These are phyloP conservation scores for Pythium coloratum DNA, from an alignment of 352 stramenopile genomes.

Conservation along the genomic window DNA sequence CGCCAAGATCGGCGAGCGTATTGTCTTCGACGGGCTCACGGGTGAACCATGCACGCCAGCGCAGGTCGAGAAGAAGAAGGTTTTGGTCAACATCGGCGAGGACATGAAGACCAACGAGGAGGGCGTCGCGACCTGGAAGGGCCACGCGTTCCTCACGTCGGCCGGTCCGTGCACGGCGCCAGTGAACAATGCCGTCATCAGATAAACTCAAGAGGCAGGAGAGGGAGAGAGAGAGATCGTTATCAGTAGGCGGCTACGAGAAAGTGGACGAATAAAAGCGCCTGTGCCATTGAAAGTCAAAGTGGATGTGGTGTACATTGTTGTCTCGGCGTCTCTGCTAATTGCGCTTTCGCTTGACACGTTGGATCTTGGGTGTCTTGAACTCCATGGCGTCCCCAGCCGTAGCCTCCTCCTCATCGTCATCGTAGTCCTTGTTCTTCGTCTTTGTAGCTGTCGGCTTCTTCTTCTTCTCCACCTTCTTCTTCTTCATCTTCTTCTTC, in stretches of 20 bases:
- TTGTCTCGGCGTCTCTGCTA: background rate
- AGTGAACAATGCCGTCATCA: constrained; percentile 73
- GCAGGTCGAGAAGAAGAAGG: constrained; percentile 91
- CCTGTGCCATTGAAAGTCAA: background rate
- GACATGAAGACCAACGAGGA: constrained; percentile 82
- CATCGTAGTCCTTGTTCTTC: constrained; percentile 37
- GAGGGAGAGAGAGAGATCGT: background rate
- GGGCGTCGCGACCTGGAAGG: constrained; percentile 83
- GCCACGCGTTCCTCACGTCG: constrained; percentile 73
- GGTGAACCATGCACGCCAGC: constrained; percentile 78
- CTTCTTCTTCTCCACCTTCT: constrained; percentile 19
- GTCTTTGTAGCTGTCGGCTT: constrained; percentile 18
- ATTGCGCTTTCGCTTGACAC: constrained; percentile 32
- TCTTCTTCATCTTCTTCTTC: constrained; percentile 45
- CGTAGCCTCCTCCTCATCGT: constrained; percentile 22
- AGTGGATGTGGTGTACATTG: background rate
- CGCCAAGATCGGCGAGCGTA: constrained; percentile 72
- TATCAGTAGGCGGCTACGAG: background rate
- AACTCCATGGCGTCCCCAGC: constrained; percentile 20
- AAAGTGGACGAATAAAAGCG: background rate
- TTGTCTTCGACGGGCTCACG: constrained; percentile 64
- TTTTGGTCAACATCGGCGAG: constrained; percentile 70
- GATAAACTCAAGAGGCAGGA: constrained; percentile 40
- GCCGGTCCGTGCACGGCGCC: constrained; percentile 72
- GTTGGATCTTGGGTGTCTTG: constrained; percentile 22